Percentiles rank a stretch among this genome's conserved stretches.
These are phyloP conservation scores for Quercus phellos DNA, from an alignment of 331 rosid genomes.

Conservation along the genomic window DNA sequence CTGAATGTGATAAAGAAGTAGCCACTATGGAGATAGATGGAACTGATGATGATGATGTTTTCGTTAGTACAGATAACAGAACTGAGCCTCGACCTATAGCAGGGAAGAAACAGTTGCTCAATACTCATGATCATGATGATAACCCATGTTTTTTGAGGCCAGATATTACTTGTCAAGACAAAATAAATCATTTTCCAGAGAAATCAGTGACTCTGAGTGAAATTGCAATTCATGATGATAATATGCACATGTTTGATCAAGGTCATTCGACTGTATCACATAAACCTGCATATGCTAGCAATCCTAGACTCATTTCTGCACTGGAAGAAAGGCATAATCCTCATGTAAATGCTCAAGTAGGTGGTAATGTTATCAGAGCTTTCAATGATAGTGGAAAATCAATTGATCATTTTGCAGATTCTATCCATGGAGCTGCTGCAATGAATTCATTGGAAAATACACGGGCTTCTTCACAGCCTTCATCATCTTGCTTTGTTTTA, in stretches of 20 bases:
- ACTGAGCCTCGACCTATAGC: slow-evolving; percentile 36
- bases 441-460: slow-evolving; percentile 34
- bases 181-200: slow-evolving; percentile 30
- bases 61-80: slow-evolving; percentile 25
- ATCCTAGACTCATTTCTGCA: slow-evolving; percentile 35
- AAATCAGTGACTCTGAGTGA: slow-evolving; percentile 33
- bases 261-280: slow-evolving; percentile 29
- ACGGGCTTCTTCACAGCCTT: slow-evolving; percentile 39
- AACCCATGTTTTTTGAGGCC: slow-evolving; percentile 36
- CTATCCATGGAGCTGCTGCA: slow-evolving; percentile 35
- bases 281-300: slow-evolving; percentile 37
- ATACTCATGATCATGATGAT: slow-evolving; percentile 30
- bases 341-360: slow-evolving; percentile 29
- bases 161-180: slow-evolving; percentile 34
- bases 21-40: slow-evolving; percentile 34
- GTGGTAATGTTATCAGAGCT: slow-evolving; percentile 32
- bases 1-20: slow-evolving; percentile 45
- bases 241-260: slow-evolving; percentile 32
- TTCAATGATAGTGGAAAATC: slow-evolving; percentile 45
- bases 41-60: slow-evolving; percentile 21
- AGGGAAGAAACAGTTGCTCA: slow-evolving; percentile 48
- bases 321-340: slow-evolving; percentile 35
- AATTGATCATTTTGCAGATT: slow-evolving; percentile 37
- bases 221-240: slow-evolving; percentile 30
- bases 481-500: slow-evolving; percentile 37